These are phyloP conservation scores for Pleurotus citrinopileatus DNA, from an alignment of 768 basidiomycete genomes.

Conservation along the genomic window DNA sequence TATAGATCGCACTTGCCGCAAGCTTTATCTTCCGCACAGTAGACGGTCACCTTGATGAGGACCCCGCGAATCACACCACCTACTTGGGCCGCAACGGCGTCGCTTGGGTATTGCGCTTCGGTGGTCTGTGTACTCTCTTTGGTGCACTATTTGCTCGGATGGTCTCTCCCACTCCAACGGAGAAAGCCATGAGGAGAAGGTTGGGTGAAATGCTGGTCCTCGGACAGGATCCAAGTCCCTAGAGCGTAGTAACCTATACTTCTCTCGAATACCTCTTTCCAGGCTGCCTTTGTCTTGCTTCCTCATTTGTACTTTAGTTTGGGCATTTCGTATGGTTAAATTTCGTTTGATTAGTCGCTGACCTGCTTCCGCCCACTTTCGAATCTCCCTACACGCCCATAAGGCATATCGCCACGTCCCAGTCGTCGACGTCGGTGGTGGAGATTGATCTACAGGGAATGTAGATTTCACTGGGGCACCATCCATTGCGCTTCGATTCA, in stretches of 20 bases:
- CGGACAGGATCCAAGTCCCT: conserved; percentile 55
- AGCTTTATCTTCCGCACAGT: conserved; percentile 83
- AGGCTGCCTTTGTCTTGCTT: conserved; percentile 7
- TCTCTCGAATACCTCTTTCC: too few species aligned
- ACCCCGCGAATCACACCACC: conserved; percentile 45
- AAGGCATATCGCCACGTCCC: conserved; percentile 58
- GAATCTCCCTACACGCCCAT: too few species aligned
- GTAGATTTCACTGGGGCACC: conserved; percentile 36
- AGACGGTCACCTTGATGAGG: conserved; percentile 51
- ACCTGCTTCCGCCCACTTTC: too few species aligned
- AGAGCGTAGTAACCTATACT: conserved; percentile 20
- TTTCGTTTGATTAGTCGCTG: background rate
- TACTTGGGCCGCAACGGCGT: conserved; percentile 87
- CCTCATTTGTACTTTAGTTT: too few species aligned
- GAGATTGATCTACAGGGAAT: conserved; percentile 55
- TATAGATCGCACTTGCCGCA: conserved; percentile 79
- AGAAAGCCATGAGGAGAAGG: conserved; percentile 84
- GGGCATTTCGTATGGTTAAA: too few species aligned
- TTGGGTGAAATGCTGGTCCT: conserved; percentile 78
- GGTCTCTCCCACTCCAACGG: conserved; percentile 88
- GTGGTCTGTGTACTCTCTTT: conserved; percentile 81
- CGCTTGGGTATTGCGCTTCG: conserved; percentile 91
- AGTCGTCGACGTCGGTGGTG: conserved; percentile 37
- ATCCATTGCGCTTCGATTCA: too few species aligned
- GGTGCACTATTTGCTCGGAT: conserved; percentile 77